These are phyloP conservation scores for Lepraria neglecta DNA, from an alignment of 495 filamentous ascomycete species.

Conservation along the genomic window DNA sequence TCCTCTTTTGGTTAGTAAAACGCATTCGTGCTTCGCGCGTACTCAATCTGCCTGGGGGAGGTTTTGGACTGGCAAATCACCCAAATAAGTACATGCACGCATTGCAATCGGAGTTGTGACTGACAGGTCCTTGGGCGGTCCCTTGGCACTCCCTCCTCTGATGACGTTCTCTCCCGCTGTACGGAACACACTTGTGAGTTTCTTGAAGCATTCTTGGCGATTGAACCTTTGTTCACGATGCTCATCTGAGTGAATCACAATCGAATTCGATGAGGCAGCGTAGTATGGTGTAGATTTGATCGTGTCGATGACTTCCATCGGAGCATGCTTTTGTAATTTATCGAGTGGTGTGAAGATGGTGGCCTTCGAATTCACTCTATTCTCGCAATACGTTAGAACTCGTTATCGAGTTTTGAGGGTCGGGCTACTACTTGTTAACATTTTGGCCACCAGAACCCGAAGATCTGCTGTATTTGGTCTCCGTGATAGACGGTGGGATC, in stretches of 20 bases:
- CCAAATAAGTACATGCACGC: background rate
- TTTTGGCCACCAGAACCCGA: too few species aligned
- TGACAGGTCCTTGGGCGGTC: background rate
- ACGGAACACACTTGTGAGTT: background rate
- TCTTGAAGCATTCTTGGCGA: constrained; percentile 1
- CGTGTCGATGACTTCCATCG: background rate
- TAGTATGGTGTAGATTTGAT: constrained; percentile 1
- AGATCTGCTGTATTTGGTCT: background rate
- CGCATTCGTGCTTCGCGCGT: background rate
- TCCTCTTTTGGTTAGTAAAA: background rate
- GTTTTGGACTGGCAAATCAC: background rate
- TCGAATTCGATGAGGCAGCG: background rate
- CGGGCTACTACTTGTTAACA: too few species aligned
- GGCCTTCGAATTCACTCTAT: background rate
- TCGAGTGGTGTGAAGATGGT: background rate
- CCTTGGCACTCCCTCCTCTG: background rate
- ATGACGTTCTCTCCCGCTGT: background rate
- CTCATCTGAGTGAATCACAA: background rate
- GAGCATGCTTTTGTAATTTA: background rate
- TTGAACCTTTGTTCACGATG: background rate
- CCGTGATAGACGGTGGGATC: background rate
- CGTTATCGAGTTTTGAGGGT: background rate
- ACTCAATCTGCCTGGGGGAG: background rate
- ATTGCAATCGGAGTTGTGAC: background rate
- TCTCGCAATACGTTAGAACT: background rate